Conservation (phyloP, 208 protist genomes). For the Trypanosoma cruzi region DNA sequence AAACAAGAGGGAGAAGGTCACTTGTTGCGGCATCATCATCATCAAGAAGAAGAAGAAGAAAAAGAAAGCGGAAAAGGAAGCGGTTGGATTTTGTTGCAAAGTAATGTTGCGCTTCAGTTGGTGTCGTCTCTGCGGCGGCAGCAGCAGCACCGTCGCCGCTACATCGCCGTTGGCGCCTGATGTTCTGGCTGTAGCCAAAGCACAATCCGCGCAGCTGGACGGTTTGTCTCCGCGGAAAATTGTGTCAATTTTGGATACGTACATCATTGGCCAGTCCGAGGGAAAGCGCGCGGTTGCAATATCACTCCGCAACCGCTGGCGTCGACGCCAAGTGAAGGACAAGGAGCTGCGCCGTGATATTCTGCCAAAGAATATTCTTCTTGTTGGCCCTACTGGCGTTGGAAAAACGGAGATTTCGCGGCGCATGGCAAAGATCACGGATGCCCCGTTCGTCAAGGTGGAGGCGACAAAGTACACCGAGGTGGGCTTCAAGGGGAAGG, state of each 20-base stretch:
- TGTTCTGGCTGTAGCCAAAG: conserved; percentile 56
- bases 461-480: conserved; percentile 99
- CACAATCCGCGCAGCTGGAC: conserved; percentile 61
- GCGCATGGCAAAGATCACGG: conserved; percentile 95
- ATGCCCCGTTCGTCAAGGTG: conserved; percentile 98
- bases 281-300: conserved; percentile 97
- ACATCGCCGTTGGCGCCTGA: conserved; percentile 59
- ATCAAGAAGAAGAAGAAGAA: neutral
- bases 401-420: conserved; percentile 97
- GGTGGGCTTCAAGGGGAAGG: conserved; percentile 95
- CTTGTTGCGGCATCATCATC: neutral
- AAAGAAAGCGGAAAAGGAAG: neutral
- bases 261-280: conserved; percentile 96
- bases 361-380: conserved; percentile 94
- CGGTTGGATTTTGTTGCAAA: neutral
- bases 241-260: conserved; percentile 92
- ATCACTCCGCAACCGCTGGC: conserved; percentile 96
- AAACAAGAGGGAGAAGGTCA: no score
- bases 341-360: conserved; percentile 81
- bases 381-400: conserved; percentile 93
- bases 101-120: conserved; percentile 63
- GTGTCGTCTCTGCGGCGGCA: conserved; percentile 37
- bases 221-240: conserved; percentile 92
- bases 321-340: conserved; percentile 82
- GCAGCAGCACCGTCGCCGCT: conserved; percentile 38